Evolutionary conservation across 768 basidiomycete genomes (phyloP).

Genomic region (Strobilomyces dryophilus): DNA sequence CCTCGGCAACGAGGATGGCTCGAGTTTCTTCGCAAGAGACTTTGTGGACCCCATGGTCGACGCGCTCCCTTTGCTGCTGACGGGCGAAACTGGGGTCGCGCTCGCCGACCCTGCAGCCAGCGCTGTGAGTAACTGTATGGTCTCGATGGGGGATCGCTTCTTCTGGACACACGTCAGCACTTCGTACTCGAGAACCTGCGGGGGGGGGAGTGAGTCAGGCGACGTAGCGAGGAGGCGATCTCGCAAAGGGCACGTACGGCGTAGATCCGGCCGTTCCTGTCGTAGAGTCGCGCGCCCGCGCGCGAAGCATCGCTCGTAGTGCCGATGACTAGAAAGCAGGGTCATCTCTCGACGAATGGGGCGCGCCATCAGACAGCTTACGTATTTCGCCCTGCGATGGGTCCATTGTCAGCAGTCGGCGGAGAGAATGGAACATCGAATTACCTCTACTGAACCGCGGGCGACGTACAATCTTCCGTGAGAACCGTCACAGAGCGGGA

Average conservation of each 20-base stretch:
- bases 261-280: constrained; percentile 8
- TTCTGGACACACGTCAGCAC: constrained; percentile 17
- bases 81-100: not conserved
- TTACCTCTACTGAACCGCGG: constrained; percentile 14
- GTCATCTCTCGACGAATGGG: not conserved
- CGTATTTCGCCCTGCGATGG: constrained; percentile 16
- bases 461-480: constrained; percentile 17
- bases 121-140: not conserved
- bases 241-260: constrained; percentile 1
- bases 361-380: not conserved
- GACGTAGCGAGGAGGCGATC: not conserved
- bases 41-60: not conserved
- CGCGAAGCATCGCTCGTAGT: constrained; percentile 8
- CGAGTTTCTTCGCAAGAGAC: not conserved
- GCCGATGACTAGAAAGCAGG: constrained; percentile 11
- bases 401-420: constrained; percentile 1
- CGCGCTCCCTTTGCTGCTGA: not conserved
- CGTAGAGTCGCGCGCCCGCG: constrained; percentile 17
- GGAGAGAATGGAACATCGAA: not conserved
- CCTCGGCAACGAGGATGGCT: not conserved
- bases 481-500: constrained; percentile 5
- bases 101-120: not conserved
- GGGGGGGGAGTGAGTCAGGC: not conserved
- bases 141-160: constrained; percentile 11
- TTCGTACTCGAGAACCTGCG: constrained; percentile 20